phyloP scores from a whole-genome alignment of 495 filamentous ascomycete genomes.

The Cairneyella variabilis region DNA sequence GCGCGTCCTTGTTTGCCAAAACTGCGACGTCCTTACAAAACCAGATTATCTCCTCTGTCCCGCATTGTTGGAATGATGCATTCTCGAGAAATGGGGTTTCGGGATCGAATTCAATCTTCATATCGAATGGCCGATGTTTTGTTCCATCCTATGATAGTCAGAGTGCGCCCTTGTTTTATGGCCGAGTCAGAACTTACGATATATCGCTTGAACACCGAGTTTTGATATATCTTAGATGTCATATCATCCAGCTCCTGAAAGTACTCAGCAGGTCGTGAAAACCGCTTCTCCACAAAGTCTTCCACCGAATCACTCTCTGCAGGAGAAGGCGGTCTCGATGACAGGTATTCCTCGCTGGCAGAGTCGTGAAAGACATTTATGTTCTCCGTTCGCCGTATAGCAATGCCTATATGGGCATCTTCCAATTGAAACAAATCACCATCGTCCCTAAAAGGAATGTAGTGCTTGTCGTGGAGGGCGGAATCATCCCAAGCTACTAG shows the following conservation, averaged over 20 bases:
- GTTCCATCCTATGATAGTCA: not conserved
- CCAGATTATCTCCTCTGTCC: not conserved
- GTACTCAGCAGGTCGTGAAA: not conserved
- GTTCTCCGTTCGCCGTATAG: not conserved
- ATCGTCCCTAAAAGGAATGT: no score
- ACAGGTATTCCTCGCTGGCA: not conserved
- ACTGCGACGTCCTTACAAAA: not conserved
- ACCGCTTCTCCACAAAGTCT: not conserved
- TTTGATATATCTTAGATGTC: not conserved
- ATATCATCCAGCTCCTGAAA: slow-evolving; percentile 8
- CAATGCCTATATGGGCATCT: no score
- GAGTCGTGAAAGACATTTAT: slow-evolving; percentile 4
- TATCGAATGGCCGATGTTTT: not conserved
- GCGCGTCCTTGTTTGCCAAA: slow-evolving; percentile 1
- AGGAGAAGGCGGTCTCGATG: not conserved
- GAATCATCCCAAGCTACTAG: not conserved
- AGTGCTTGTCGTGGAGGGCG: no score
- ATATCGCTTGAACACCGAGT: not conserved
- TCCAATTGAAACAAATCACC: no score
- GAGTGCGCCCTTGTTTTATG: not conserved
- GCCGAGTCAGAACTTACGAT: not conserved
- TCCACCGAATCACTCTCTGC: slow-evolving; percentile 3
- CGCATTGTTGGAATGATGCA: not conserved
- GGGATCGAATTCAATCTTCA: not conserved
- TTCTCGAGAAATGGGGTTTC: slow-evolving; percentile 2